Evolutionary conservation across 2,329 filamentous ascomycete genomes (phyloP).

Genomic region (Thelonectria blattea): DNA sequence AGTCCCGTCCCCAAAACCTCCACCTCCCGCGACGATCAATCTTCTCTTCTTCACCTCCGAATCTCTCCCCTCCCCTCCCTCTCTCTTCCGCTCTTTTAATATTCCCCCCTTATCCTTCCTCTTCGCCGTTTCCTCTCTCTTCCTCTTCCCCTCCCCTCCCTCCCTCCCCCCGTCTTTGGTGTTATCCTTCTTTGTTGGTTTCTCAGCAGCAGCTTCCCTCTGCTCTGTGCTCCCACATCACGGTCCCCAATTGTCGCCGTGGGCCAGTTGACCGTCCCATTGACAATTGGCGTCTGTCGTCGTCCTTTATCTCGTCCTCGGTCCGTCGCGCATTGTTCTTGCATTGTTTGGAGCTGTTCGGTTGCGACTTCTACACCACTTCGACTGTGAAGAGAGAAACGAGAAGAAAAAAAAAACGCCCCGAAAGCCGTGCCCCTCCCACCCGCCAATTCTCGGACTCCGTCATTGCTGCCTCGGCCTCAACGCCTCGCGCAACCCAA

Average conservation of each 20-base stretch:
- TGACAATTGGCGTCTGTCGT: slow-evolving; percentile 30
- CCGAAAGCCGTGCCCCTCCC: slow-evolving; percentile 14
- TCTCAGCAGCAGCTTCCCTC: neutral
- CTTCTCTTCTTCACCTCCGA: slow-evolving; percentile 30
- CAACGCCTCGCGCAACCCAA: slow-evolving; percentile 24
- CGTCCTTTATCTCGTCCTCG: slow-evolving; percentile 17
- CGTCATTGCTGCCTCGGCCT: slow-evolving; percentile 27
- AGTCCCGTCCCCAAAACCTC: slow-evolving; percentile 8
- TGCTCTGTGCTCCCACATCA: slow-evolving; percentile 11
- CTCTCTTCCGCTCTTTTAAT: slow-evolving; percentile 9
- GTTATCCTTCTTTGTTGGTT: slow-evolving; percentile 7
- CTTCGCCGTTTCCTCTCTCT: slow-evolving; percentile 27
- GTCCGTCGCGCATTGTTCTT: slow-evolving; percentile 15
- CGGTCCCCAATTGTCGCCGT: slow-evolving; percentile 9
- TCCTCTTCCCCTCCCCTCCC: neutral
- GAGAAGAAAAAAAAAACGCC: neutral
- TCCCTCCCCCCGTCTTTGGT: slow-evolving; percentile 2
- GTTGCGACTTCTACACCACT: slow-evolving; percentile 7
- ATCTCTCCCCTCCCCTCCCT: slow-evolving; percentile 27
- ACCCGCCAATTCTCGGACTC: slow-evolving; percentile 17
- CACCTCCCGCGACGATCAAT: slow-evolving; percentile 25
- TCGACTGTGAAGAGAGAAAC: neutral
- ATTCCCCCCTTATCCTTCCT: slow-evolving; percentile 16
- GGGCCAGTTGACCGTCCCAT: slow-evolving; percentile 13
- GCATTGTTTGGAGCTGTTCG: slow-evolving; percentile 7